These are phyloP conservation scores for Corniculantispora saksenae DNA, from an alignment of 2,329 filamentous ascomycete genomes.

Conservation along the genomic window DNA sequence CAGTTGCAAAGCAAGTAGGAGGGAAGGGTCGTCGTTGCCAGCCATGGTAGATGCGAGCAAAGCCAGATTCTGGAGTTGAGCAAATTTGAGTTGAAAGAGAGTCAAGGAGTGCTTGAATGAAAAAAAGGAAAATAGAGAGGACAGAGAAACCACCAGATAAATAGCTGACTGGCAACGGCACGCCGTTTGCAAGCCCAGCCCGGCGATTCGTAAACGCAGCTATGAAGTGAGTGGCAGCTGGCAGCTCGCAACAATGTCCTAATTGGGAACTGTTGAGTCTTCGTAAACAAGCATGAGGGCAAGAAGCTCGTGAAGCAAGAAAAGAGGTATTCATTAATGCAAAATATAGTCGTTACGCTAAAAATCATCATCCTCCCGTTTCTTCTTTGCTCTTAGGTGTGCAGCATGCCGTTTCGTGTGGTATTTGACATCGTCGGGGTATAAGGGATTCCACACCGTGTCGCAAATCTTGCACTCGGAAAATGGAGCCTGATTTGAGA, in stretches of 20 bases:
- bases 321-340: conserved; percentile 9
- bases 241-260: too few species aligned
- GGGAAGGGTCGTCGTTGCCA: not conserved
- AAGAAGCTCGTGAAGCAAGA: not conserved
- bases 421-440: conserved; percentile 45
- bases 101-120: too few species aligned
- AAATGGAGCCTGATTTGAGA: conserved; percentile 43
- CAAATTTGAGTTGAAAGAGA: too few species aligned
- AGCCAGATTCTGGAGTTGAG: too few species aligned
- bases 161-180: not conserved
- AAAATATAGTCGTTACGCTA: conserved; percentile 9
- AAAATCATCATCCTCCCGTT: conserved; percentile 13
- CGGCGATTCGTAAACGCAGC: not conserved
- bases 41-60: not conserved
- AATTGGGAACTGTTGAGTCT: not conserved
- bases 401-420: conserved; percentile 42
- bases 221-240: not conserved
- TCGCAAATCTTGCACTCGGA: conserved; percentile 46
- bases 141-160: not conserved
- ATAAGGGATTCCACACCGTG: conserved; percentile 46
- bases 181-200: not conserved
- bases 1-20: not conserved
- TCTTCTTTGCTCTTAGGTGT: conserved; percentile 31
- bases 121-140: not conserved
- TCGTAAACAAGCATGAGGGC: not conserved